Evolutionary conservation across 2,329 filamentous ascomycete genomes (phyloP).

Genomic region (Sclerotinia nivalis): DNA sequence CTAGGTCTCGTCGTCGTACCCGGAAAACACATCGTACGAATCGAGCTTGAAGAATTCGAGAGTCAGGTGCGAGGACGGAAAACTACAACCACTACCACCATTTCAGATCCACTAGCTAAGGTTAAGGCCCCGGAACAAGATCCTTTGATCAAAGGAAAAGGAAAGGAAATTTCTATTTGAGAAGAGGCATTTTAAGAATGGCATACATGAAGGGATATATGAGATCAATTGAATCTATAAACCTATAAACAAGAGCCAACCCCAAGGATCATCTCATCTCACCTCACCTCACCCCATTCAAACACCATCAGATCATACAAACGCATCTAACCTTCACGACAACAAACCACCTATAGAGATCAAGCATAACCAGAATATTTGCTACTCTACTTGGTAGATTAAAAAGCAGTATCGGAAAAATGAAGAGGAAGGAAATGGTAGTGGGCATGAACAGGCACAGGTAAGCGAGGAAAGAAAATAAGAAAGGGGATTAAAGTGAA

Average conservation of each 20-base stretch:
- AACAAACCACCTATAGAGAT: not conserved
- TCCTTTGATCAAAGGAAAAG: too few relatives aligned
- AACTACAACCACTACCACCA: not conserved
- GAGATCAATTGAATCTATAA: too few relatives aligned
- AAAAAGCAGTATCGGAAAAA: too few relatives aligned
- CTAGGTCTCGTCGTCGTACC: conserved; percentile 89
- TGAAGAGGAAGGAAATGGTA: not conserved
- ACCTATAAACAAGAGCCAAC: too few relatives aligned
- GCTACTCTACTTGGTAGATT: too few relatives aligned
- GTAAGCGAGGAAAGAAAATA: too few relatives aligned
- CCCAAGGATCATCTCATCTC: not conserved
- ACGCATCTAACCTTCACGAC: not conserved
- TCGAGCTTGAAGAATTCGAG: conserved; percentile 79
- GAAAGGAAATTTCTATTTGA: not conserved
- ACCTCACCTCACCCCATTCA: too few relatives aligned
- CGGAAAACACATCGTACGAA: conserved; percentile 79
- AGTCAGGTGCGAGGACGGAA: conserved; percentile 44
- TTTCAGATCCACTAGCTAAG: not conserved
- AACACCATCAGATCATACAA: not conserved
- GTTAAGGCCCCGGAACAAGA: not conserved
- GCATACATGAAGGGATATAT: too few relatives aligned
- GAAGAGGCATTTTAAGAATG: not conserved
- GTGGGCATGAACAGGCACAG: too few relatives aligned
- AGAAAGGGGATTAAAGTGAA: too few relatives aligned
- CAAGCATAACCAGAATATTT: not conserved